phyloP scores from a whole-genome alignment of 2,329 filamentous ascomycete genomes.

The Canariomyces notabilis region DNA sequence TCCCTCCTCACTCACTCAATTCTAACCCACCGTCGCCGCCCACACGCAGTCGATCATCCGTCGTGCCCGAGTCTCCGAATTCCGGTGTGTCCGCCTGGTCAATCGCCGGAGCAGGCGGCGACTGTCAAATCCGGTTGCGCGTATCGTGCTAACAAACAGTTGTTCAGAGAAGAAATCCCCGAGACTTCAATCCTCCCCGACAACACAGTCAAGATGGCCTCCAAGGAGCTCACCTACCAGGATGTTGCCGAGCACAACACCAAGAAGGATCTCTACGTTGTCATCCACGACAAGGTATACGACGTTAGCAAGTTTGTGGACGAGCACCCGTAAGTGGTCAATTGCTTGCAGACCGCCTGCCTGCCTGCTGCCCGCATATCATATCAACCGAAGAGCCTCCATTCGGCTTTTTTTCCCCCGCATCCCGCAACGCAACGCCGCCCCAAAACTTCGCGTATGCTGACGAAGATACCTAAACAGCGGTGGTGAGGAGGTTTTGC shows the following conservation, averaged over 20 bases:
- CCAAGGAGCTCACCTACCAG: conserved; percentile 63
- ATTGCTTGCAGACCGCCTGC: conserved; percentile 2
- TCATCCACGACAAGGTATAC: conserved; percentile 97
- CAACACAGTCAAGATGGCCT: conserved; percentile 34
- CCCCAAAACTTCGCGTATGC: conserved; percentile 10
- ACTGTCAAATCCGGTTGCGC: not conserved
- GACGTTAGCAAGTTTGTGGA: conserved; percentile 83
- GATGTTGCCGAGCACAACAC: conserved; percentile 81
- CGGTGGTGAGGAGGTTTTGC: conserved; percentile 95
- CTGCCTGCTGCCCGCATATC: conserved; percentile 2
- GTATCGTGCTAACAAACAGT: conserved; percentile 18
- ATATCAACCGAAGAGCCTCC: conserved; percentile 5
- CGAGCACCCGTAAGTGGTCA: conserved; percentile 75
- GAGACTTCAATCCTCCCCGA: conserved; percentile 14
- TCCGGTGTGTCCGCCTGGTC: conserved; percentile 7
- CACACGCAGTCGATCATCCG: conserved; percentile 1
- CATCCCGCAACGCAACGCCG: conserved; percentile 7
- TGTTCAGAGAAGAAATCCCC: conserved; percentile 16
- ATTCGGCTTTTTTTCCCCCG: conserved; percentile 10
- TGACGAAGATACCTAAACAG: conserved; percentile 44
- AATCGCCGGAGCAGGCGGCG: conserved; percentile 6
- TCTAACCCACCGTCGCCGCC: conserved; percentile 5
- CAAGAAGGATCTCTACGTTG: conserved; percentile 90
- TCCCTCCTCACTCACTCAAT: conserved; percentile 8
- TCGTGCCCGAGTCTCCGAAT: conserved; percentile 14